Percentiles rank a stretch among this genome's conserved stretches.
phyloP scores from a whole-genome alignment of 164 flowering plant species.

The Piper betle region DNA sequence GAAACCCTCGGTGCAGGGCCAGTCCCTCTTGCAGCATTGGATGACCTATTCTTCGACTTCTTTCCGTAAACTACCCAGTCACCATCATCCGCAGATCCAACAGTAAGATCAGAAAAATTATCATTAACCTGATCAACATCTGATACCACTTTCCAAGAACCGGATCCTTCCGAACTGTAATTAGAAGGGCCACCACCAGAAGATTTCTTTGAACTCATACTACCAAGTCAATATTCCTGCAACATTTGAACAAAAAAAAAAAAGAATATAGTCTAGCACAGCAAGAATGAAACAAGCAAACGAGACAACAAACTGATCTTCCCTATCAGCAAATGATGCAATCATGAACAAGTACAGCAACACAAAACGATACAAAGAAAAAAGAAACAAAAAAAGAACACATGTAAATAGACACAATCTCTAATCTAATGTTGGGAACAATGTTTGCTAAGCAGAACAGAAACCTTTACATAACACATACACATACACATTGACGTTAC shows the following conservation, averaged over 20 bases:
- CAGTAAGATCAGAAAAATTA: slow-evolving; percentile 15
- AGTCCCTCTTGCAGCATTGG: slow-evolving; percentile 25
- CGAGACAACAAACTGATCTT: not conserved
- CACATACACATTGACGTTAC: no score
- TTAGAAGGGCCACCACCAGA: slow-evolving; percentile 6
- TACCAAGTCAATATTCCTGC: slow-evolving; percentile 2
- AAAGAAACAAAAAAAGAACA: no score
- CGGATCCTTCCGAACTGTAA: slow-evolving; percentile 6
- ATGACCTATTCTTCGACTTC: slow-evolving; percentile 46
- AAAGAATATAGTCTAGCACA: not conserved
- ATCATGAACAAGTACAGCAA: no score
- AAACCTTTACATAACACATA: no score
- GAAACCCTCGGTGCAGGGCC: slow-evolving; percentile 8
- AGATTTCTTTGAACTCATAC: slow-evolving; percentile 13
- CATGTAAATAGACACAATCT: no score
- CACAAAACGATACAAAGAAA: no score
- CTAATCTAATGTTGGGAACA: no score
- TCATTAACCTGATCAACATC: slow-evolving; percentile 3
- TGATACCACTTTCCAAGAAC: slow-evolving; percentile 2
- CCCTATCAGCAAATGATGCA: not conserved
- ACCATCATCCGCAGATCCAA: slow-evolving; percentile 35
- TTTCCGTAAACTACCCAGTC: slow-evolving; percentile 45
- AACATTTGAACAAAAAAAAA: not conserved
- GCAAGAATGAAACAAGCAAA: not conserved
- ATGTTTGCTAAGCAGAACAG: no score